Percentiles rank a stretch among this genome's conserved stretches.
These are phyloP conservation scores for Mycosphaerelloides madeirae DNA, from an alignment of 2,329 filamentous ascomycete genomes.

Conservation along the genomic window DNA sequence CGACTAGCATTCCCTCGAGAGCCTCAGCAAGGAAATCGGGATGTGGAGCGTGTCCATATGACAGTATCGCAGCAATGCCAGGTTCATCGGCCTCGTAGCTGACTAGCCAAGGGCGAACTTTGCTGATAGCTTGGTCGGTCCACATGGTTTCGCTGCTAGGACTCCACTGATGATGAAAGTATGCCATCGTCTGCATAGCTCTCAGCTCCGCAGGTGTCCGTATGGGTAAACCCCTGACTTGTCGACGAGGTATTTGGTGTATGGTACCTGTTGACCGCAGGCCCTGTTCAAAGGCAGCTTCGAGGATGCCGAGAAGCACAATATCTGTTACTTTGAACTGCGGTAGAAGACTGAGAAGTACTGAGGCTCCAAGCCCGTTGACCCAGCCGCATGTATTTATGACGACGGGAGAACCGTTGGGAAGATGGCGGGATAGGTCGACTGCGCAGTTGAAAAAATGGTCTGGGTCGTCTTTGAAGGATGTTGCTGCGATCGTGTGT, in stretches of 20 bases:
- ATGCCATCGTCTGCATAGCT: slow-evolving; percentile 74
- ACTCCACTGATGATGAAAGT: slow-evolving; percentile 55
- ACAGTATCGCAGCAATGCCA: slow-evolving; percentile 62
- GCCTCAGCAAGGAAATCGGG: slow-evolving; percentile 57
- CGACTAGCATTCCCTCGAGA: slow-evolving; percentile 66
- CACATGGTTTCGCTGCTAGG: slow-evolving; percentile 35
- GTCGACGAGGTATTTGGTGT: slow-evolving; percentile 55
- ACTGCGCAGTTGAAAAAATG: slow-evolving; percentile 61
- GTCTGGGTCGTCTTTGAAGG: slow-evolving; percentile 61
- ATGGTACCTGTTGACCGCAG: slow-evolving; percentile 32
- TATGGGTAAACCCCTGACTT: slow-evolving; percentile 46
- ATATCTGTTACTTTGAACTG: slow-evolving; percentile 56
- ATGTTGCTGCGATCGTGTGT: slow-evolving; percentile 62
- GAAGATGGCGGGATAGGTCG: slow-evolving; percentile 57
- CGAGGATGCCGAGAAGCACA: slow-evolving; percentile 64
- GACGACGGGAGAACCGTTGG: slow-evolving; percentile 53
- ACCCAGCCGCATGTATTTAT: slow-evolving; percentile 75
- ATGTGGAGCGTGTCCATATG: slow-evolving; percentile 61
- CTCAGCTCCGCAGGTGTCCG: slow-evolving; percentile 63
- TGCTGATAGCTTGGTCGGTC: slow-evolving; percentile 53
- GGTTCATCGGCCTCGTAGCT: slow-evolving; percentile 49
- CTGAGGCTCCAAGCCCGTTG: slow-evolving; percentile 62
- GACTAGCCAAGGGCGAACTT: slow-evolving; percentile 57
- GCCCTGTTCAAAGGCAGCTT: slow-evolving; percentile 43
- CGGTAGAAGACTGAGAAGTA: slow-evolving; percentile 56